Conservation (phyloP, 768 basidiomycete species). For the Hortiboletus flavorubellus region DNA sequence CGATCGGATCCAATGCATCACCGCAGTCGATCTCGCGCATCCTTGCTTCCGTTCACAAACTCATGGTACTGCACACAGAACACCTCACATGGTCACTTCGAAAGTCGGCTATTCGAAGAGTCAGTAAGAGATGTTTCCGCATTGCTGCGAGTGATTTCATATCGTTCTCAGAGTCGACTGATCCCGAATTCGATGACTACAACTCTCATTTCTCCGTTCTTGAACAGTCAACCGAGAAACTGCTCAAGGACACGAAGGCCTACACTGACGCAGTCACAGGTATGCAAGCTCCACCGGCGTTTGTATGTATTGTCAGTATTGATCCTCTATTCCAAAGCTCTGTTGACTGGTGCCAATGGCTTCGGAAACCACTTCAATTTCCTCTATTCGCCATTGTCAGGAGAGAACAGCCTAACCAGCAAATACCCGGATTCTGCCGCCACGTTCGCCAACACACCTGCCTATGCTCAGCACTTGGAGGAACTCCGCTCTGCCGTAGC, state of each 20-base stretch:
- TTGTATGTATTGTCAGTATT: not conserved
- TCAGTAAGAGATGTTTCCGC: slow-evolving; percentile 37
- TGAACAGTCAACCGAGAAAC: slow-evolving; percentile 81
- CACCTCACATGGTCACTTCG: slow-evolving; percentile 85
- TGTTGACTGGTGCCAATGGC: slow-evolving; percentile 63
- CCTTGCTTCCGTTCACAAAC: slow-evolving; percentile 3
- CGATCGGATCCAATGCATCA: not conserved
- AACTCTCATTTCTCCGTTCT: slow-evolving; percentile 71
- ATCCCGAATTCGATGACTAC: slow-evolving; percentile 89
- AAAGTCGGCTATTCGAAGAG: slow-evolving; percentile 94
- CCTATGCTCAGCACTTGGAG: slow-evolving; percentile 72
- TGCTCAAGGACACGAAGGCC: slow-evolving; percentile 86
- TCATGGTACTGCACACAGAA: slow-evolving; percentile 43
- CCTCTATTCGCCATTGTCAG: slow-evolving; percentile 61
- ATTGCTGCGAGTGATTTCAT: slow-evolving; percentile 1
- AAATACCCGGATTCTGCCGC: slow-evolving; percentile 76
- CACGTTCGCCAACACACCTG: slow-evolving; percentile 74
- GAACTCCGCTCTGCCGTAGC: slow-evolving; percentile 74
- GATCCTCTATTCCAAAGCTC: slow-evolving; percentile 37
- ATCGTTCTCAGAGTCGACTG: slow-evolving; percentile 57
- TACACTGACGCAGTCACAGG: slow-evolving; percentile 82
- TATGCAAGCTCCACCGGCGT: slow-evolving; percentile 25
- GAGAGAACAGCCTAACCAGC: slow-evolving; percentile 75
- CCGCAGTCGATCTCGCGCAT: slow-evolving; percentile 4
- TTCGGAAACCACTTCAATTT: slow-evolving; percentile 62